Evolutionary conservation across 192 early-diverging fungal species (phyloP).

Genomic region (Thoreauomyces humboldtii): DNA sequence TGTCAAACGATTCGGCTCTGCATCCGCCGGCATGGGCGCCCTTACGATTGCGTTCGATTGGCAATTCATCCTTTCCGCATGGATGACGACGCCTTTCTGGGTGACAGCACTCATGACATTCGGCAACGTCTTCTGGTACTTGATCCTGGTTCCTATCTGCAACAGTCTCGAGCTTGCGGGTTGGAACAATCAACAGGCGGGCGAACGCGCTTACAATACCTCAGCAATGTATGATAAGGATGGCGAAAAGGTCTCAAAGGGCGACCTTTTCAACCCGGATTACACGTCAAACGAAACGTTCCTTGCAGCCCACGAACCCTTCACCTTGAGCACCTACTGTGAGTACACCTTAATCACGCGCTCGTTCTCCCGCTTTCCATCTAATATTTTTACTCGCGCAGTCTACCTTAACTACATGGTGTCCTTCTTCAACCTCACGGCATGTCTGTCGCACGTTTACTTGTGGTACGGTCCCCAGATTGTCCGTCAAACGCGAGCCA

Average conservation of each 20-base stretch:
- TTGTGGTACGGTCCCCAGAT: constrained; percentile 60
- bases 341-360: no score
- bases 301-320: background rate
- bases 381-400: no score
- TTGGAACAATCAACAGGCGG: background rate
- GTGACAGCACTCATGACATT: background rate
- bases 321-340: background rate
- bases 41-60: constrained; percentile 44
- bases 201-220: background rate
- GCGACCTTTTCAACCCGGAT: constrained; percentile 1
- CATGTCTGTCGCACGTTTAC: constrained; percentile 48
- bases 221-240: constrained; percentile 28
- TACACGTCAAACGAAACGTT: constrained; percentile 40
- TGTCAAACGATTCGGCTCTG: background rate
- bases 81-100: background rate
- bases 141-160: constrained; percentile 26
- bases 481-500: constrained; percentile 32
- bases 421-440: constrained; percentile 28
- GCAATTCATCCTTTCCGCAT: constrained; percentile 18
- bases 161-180: no score
- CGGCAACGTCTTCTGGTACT: constrained; percentile 1
- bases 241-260: background rate
- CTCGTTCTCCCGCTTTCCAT: no score
- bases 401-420: background rate
- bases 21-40: constrained; percentile 31